phyloP scores from a whole-genome alignment of 2,329 filamentous ascomycete genomes.

The Polychaeton citri region DNA sequence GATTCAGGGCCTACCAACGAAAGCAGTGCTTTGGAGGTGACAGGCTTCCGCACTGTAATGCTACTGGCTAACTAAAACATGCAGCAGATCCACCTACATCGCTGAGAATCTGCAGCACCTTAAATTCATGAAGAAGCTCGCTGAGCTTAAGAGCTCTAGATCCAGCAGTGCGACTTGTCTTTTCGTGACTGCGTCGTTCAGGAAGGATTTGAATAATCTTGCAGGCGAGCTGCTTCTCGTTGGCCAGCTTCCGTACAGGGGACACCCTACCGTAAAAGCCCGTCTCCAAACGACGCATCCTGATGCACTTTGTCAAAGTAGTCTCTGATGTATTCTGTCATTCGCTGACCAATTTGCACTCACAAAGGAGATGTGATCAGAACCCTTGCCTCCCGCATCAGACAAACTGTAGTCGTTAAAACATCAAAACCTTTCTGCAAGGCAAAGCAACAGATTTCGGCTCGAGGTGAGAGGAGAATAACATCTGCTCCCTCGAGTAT shows the following conservation, averaged over 20 bases:
- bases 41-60: no score
- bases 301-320: no score
- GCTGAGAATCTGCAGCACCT: slow-evolving; percentile 37
- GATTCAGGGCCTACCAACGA: no score
- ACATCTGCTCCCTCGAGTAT: background rate
- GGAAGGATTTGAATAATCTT: slow-evolving; percentile 46
- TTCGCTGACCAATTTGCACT: no score
- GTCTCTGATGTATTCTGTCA: no score
- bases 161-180: background rate
- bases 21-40: no score
- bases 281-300: slow-evolving; percentile 22
- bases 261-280: slow-evolving; percentile 43
- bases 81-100: no score
- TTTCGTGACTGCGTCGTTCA: background rate
- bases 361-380: no score
- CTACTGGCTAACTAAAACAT: no score
- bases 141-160: background rate
- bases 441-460: background rate
- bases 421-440: background rate
- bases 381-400: background rate
- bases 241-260: slow-evolving; percentile 38
- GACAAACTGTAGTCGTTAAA: background rate
- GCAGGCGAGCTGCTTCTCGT: slow-evolving; percentile 51
- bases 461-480: background rate
- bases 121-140: slow-evolving; percentile 24